Base-by-base conservation (phyloP, 805 yeast genomes). In the Candida cerambycidarum region DNA sequence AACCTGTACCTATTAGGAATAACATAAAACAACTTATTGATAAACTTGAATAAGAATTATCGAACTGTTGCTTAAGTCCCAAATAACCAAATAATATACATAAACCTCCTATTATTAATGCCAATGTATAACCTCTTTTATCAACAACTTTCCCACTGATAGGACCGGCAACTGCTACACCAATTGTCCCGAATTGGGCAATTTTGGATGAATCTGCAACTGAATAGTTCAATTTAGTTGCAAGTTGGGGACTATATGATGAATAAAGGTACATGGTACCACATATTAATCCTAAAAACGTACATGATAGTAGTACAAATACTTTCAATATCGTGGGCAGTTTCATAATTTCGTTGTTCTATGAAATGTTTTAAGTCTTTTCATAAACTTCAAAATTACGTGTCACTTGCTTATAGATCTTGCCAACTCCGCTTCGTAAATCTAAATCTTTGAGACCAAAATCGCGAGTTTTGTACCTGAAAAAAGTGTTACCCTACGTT, bases 251-350 rank as follows among this genome's bases (percentile, higher is more conserved):
- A 29, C 89, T 83, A 58, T 80, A 86, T 0, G 88, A 86, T 7
- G 87, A 80, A 62, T 81, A 86, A 35, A 85, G 65, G 61, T 86
- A 86, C 53, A 84, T 66, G 1, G 93, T 86, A 1, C 95, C 95
- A 52, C 87, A 79, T 13, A 76, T 75, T 37, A 82, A 59, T 10
- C 84, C 85, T 50, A 67, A 41, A 57, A 61, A 62, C 13, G 67
- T 62, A 42, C 67, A 59, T 11, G 65, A 61, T 25, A 62, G 46
- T 16, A 62, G 53, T 30, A 59, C 54, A 39, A 57, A 48, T 23
- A 49, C 57, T 39, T 57, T 57, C 36, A 52, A 49, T 18, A 57
- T 30, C 11, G 61, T 51, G 18, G 54, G 57, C 38, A 53, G 46
- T 21, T 42, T 32, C 50, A 50, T 51, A 3, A 43, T 24, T 42